Evolutionary conservation across 2,329 filamentous ascomycete species (phyloP).

Genomic region (Dendrostoma leiphaemia): DNA sequence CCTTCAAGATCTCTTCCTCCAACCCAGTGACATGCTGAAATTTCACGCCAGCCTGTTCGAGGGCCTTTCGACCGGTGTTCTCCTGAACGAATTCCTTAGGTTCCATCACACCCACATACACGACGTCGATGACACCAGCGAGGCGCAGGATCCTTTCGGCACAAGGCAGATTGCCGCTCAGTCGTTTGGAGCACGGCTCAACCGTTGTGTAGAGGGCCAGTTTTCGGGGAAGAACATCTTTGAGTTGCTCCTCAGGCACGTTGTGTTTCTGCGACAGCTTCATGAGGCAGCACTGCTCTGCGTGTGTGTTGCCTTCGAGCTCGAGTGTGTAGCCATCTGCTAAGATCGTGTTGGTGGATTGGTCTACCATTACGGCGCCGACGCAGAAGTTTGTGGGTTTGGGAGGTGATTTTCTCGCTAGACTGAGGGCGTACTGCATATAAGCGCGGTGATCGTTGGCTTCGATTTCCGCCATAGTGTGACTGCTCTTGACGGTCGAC

Average conservation of each 20-base stretch:
- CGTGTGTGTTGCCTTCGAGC: conserved; percentile 88
- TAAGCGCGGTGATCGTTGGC: conserved; percentile 44
- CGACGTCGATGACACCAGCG: conserved; percentile 62
- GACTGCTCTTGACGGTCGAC: no score
- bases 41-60: conserved; percentile 70
- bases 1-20: conserved; percentile 74
- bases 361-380: conserved; percentile 78
- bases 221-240: conserved; percentile 47
- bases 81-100: conserved; percentile 85
- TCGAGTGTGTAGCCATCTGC: conserved; percentile 90
- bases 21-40: conserved; percentile 73
- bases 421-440: conserved; percentile 71
- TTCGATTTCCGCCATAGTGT: conserved; percentile 23
- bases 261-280: conserved; percentile 60
- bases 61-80: conserved; percentile 69
- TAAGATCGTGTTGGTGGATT: conserved; percentile 57
- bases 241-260: conserved; percentile 54
- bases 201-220: conserved; percentile 85
- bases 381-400: conserved; percentile 92
- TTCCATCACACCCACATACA: conserved; percentile 86
- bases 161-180: conserved; percentile 75
- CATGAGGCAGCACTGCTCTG: conserved; percentile 85
- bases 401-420: conserved; percentile 77
- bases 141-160: conserved; percentile 73
- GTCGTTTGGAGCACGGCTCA: conserved; percentile 74